phyloP scores from a whole-genome alignment of 148 eudicot genomes.

The Oxyria digyna region DNA sequence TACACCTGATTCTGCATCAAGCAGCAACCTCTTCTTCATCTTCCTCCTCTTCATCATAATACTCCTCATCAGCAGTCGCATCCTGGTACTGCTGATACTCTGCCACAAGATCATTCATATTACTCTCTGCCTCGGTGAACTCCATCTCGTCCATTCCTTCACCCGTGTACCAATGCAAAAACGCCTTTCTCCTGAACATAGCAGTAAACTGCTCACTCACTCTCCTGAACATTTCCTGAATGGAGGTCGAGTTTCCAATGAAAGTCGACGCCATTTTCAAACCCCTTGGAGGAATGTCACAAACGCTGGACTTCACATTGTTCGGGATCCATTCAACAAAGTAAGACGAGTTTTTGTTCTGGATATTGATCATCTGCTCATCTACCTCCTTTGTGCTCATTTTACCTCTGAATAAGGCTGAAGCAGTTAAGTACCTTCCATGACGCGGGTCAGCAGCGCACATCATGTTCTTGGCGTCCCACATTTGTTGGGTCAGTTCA shows the following conservation, averaged over 20 bases:
- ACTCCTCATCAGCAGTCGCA: slow-evolving; percentile 7
- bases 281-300: slow-evolving; percentile 51
- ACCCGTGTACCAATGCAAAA: slow-evolving; percentile 15
- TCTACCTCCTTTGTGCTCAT: slow-evolving; percentile 49
- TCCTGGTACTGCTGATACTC: slow-evolving; percentile 15
- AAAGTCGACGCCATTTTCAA: slow-evolving; percentile 29
- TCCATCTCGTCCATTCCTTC: slow-evolving; percentile 16
- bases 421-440: slow-evolving; percentile 37
- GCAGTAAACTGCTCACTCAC: slow-evolving; percentile 16
- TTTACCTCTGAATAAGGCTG: slow-evolving; percentile 43
- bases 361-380: slow-evolving; percentile 43
- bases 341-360: slow-evolving; percentile 45
- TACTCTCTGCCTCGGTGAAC: slow-evolving; percentile 14
- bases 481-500: slow-evolving; percentile 46
- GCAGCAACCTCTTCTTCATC: not conserved
- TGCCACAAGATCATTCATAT: slow-evolving; percentile 12
- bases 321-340: slow-evolving; percentile 47
- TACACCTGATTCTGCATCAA: not conserved
- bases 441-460: slow-evolving; percentile 43
- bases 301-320: slow-evolving; percentile 40
- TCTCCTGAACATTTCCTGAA: slow-evolving; percentile 14
- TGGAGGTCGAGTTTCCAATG: slow-evolving; percentile 12
- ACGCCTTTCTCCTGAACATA: slow-evolving; percentile 15
- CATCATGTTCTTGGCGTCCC: slow-evolving; percentile 56
- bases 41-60: slow-evolving; percentile 4